Evolutionary conservation across 306 rosid species (phyloP), one percentile per base, ranked within the genome.

Genomic region (Dryas alaskensis): DNA sequence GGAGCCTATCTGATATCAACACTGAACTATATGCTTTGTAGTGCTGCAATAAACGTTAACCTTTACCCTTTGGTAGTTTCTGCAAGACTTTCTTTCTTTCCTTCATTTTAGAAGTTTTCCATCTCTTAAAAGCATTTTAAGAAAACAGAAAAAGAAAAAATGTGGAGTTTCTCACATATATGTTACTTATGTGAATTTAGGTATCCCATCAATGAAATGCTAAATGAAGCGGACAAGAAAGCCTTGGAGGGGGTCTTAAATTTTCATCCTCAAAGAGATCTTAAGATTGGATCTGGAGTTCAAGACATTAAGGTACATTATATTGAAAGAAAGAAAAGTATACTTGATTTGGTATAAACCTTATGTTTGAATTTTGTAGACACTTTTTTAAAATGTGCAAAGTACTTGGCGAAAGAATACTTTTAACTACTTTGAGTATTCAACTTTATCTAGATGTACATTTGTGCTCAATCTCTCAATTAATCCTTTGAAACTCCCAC

Each of bases 191-290:
- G 62, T 87, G 70, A 57, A 8, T 80, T 84, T 46, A 94, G 99
- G 84, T 89, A 87, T 83, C 74, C 80, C 5, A 62, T 89, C 72
- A 83, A 88, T 71, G 75, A 88, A 59, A 77, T 59, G 76, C 73
- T 94, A 75, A 82, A 70, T 78, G 92, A 89, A 51, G 22, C 4
- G 52, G 97, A 94, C 78, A 85, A 75, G 84, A n/a, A 76, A 72
- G 84, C 77, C 19, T 51, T 92, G 86, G 76, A 79, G 89, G 70
- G 14, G 73, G 97, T 86, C 69, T 80, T 94, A 70, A 61, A 58
- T 76, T 92, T 87, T 82, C 99, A 94, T 85, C 99, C 99, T 10
- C 76, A 53, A 52, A 67, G 55, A 71, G 78, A 81, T 52, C 86
- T 79, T 67, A 94, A 94, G 78, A 61, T 88, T 46, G 99, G 97